Evolutionary conservation across 2,329 filamentous ascomycete genomes (phyloP).

Genomic region (Reticulascus tulasneorum): DNA sequence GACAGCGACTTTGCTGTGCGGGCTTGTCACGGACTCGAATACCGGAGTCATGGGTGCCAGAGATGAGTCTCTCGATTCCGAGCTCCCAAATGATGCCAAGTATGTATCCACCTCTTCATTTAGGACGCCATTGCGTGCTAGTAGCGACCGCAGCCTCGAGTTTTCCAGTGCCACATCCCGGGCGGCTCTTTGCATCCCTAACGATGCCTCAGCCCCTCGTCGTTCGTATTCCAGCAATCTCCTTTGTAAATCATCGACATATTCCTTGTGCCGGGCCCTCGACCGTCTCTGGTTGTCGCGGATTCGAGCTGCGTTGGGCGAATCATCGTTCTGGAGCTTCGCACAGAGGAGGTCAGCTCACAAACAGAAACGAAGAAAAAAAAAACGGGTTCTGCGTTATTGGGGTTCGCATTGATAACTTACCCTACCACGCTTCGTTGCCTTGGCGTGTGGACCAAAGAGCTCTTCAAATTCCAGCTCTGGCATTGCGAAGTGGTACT

Average conservation of each 20-base stretch:
- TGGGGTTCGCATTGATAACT: slow-evolving; percentile 1
- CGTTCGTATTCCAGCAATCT: slow-evolving; percentile 43
- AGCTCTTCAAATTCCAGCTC: slow-evolving; percentile 13
- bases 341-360: slow-evolving; percentile 1
- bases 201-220: slow-evolving; percentile 43
- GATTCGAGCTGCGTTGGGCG: slow-evolving; percentile 28
- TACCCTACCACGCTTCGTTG: slow-evolving; percentile 14
- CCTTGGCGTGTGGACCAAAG: slow-evolving; percentile 14
- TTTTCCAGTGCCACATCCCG: slow-evolving; percentile 47
- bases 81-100: slow-evolving; percentile 30
- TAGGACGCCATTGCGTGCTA: slow-evolving; percentile 34
- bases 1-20: slow-evolving; percentile 3
- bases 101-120: slow-evolving; percentile 36
- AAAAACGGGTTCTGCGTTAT: background rate
- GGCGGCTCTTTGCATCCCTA: slow-evolving; percentile 51
- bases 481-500: too few species aligned
- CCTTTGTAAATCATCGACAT: slow-evolving; percentile 43
- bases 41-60: slow-evolving; percentile 8
- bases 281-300: slow-evolving; percentile 52
- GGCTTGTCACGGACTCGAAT: slow-evolving; percentile 7
- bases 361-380: background rate
- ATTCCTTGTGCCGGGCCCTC: slow-evolving; percentile 46
- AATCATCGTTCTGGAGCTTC: slow-evolving; percentile 14
- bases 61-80: slow-evolving; percentile 18
- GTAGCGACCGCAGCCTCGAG: slow-evolving; percentile 36